Conservation (phyloP, 306 rosid species). For the Rosa chinensis region DNA sequence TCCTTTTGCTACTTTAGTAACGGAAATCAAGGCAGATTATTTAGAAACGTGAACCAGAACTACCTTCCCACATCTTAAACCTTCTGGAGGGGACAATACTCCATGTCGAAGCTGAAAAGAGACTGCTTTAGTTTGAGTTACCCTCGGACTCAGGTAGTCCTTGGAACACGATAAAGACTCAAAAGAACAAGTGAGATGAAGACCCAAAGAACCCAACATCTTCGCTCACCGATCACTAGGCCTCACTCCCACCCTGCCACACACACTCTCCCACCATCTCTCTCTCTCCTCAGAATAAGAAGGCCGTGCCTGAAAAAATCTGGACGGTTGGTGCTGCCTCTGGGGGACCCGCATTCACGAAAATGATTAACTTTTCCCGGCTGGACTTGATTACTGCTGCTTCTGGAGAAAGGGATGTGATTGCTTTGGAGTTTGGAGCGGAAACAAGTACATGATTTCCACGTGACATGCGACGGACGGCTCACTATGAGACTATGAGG, state of each 20-base stretch:
- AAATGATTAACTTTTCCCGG: not conserved
- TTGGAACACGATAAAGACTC: conserved; percentile 19
- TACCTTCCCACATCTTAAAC: conserved; percentile 45
- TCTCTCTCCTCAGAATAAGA: not conserved
- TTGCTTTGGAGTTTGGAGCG: conserved; percentile 3
- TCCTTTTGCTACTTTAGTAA: too few species aligned
- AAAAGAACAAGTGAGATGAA: conserved; percentile 30
- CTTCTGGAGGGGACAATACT: conserved; percentile 30
- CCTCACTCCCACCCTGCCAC: not conserved
- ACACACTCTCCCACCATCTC: not conserved
- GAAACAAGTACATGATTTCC: conserved; percentile 29
- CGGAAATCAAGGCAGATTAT: not conserved
- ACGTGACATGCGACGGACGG: conserved; percentile 12
- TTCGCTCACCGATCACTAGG: conserved; percentile 7
- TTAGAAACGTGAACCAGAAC: conserved; percentile 22
- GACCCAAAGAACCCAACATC: conserved; percentile 39
- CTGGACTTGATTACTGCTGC: not conserved
- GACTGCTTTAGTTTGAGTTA: conserved; percentile 4
- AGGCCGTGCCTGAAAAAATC: not conserved
- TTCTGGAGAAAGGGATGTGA: not conserved
- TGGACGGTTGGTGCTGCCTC: conserved; percentile 21
- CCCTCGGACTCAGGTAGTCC: not conserved
- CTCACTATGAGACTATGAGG: conserved; percentile 5
- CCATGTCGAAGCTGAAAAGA: conserved; percentile 19
- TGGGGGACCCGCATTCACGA: conserved; percentile 26